Evolutionary conservation across 1,139 yeast species (phyloP).

Genomic region (Saccharomycopsis hybrid): DNA sequence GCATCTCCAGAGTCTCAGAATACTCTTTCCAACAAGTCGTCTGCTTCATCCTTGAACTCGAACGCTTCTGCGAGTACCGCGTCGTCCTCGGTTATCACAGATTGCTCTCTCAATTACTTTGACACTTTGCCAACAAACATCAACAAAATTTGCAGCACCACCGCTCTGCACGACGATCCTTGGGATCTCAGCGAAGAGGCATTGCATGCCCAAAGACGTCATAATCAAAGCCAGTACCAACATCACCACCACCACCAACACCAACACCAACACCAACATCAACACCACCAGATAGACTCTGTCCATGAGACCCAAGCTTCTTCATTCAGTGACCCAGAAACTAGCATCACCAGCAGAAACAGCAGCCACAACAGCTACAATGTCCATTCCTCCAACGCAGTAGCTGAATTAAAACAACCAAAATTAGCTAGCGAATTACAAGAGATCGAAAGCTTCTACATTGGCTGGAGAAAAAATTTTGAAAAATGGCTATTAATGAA

Average conservation of each 20-base stretch:
- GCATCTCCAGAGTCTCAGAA: not conserved
- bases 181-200: constrained; percentile 1
- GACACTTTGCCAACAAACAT: constrained; percentile 21
- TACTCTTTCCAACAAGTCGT: constrained; percentile 8
- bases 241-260: not conserved
- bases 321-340: not conserved
- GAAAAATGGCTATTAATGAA: constrained; percentile 28
- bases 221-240: not conserved
- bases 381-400: too few species aligned
- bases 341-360: not conserved
- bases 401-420: not conserved
- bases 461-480: constrained; percentile 28
- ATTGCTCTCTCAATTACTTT: constrained; percentile 18
- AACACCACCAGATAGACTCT: too few species aligned
- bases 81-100: constrained; percentile 7
- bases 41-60: constrained; percentile 8
- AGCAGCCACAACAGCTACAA: too few species aligned
- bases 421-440: constrained; percentile 1
- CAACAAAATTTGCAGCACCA: constrained; percentile 9
- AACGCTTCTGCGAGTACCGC: not conserved
- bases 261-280: too few species aligned
- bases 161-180: not conserved
- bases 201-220: not conserved
- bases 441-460: constrained; percentile 14
- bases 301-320: too few species aligned